A percentile compares a stretch with the other conserved stretches of the same genome.
phyloP scores from a whole-genome alignment of 2,329 filamentous ascomycete species.

The Cladorrhinum sp. region DNA sequence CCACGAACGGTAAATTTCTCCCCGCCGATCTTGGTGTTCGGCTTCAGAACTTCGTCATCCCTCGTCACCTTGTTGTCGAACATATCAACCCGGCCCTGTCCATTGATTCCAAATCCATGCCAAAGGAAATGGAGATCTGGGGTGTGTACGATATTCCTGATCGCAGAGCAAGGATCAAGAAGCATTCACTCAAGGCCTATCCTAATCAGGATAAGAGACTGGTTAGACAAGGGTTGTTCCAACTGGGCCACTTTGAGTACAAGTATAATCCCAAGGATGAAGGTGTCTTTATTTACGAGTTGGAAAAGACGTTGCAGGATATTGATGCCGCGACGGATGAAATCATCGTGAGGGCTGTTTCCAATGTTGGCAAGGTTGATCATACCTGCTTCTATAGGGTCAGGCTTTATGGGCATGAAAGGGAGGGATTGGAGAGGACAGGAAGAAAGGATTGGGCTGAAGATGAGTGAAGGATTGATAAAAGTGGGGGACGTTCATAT shows the following conservation, averaged over 20 bases:
- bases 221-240: slow-evolving; percentile 45
- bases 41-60: slow-evolving; percentile 56
- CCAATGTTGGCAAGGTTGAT: slow-evolving; percentile 55
- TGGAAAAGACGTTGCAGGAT: slow-evolving; percentile 42
- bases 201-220: slow-evolving; percentile 31
- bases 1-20: slow-evolving; percentile 43
- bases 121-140: slow-evolving; percentile 69
- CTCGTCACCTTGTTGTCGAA: slow-evolving; percentile 69
- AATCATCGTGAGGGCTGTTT: slow-evolving; percentile 53
- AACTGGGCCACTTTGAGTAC: slow-evolving; percentile 57
- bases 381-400: slow-evolving; percentile 67
- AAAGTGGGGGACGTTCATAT: too few relatives aligned
- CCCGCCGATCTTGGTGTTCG: slow-evolving; percentile 65
- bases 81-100: slow-evolving; percentile 64
- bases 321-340: slow-evolving; percentile 49
- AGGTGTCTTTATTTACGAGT: slow-evolving; percentile 51
- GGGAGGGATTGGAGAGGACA: not conserved
- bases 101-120: slow-evolving; percentile 59
- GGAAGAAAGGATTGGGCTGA: not conserved
- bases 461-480: not conserved
- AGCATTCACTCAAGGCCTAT: slow-evolving; percentile 45
- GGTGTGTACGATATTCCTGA: slow-evolving; percentile 51
- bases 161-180: slow-evolving; percentile 39
- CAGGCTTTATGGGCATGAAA: slow-evolving; percentile 51
- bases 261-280: slow-evolving; percentile 42